phyloP scores from a whole-genome alignment of 78 protist genomes.

The Mastigamoeba balamuthi region DNA sequence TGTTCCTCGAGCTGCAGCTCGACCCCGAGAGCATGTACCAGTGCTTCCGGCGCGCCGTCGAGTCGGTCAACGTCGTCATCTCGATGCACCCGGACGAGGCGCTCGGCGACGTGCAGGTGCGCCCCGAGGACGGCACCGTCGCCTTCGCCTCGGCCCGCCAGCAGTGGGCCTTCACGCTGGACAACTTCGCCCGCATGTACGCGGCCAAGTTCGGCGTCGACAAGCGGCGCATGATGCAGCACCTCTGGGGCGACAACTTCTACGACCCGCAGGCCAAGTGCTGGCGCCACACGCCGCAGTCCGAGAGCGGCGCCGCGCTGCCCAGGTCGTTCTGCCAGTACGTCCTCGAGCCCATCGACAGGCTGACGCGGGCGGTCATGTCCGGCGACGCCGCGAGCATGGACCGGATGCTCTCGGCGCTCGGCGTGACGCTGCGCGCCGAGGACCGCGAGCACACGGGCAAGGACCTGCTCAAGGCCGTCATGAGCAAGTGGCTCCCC shows the following conservation, averaged over 20 bases:
- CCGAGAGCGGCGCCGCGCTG: constrained; percentile 36
- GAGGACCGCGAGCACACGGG: constrained; percentile 70
- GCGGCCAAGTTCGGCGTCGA: constrained; percentile 54
- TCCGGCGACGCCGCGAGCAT: constrained; percentile 56
- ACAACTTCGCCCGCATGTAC: constrained; percentile 73
- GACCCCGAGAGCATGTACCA: constrained; percentile 68
- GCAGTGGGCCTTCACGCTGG: constrained; percentile 96
- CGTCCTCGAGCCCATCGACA: constrained; percentile 84
- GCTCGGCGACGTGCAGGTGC: constrained; percentile 25
- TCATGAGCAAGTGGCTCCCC: constrained; percentile 92
- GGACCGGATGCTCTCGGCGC: constrained; percentile 30
- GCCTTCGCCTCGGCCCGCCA: constrained; percentile 92
- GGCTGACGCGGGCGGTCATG: constrained; percentile 66
- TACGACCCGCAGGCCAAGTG: constrained; percentile 64
- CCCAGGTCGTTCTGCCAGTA: constrained; percentile 84
- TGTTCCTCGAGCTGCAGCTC: constrained; percentile 34
- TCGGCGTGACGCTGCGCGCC: constrained; percentile 59
- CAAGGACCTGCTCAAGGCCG: constrained; percentile 75
- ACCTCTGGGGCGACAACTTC: constrained; percentile 98
- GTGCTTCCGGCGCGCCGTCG: constrained; percentile 35
- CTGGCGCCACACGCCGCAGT: constrained; percentile 43
- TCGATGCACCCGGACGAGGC: constrained; percentile 35
- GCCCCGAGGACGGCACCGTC: constrained; percentile 66
- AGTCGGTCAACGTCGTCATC: constrained; percentile 73
- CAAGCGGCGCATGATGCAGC: constrained; percentile 45